Conservation (phyloP, 352 stramenopile species). For the Globisporangium canariense region DNA sequence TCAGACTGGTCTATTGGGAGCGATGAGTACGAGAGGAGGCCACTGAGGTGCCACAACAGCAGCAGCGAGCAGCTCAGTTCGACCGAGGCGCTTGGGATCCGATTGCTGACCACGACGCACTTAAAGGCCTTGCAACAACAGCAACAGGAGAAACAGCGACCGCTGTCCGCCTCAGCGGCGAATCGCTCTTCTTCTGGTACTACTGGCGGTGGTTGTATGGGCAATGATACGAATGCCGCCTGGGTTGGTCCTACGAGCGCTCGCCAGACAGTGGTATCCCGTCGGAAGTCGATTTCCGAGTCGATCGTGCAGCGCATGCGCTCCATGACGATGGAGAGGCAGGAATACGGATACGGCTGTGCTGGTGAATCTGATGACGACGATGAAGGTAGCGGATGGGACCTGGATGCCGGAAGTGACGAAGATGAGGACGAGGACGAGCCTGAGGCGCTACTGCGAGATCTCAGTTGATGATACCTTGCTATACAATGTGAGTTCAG, state of each 20-base stretch:
- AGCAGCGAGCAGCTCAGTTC: background rate
- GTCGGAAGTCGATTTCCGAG: background rate
- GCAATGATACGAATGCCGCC: too few relatives aligned
- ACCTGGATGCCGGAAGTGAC: background rate
- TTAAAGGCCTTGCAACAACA: background rate
- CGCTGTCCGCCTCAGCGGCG: conserved; percentile 1
- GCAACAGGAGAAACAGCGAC: background rate
- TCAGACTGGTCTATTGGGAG: background rate
- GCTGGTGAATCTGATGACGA: background rate
- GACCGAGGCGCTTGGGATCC: background rate
- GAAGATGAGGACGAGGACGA: background rate
- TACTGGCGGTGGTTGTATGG: too few relatives aligned
- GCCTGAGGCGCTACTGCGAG: background rate
- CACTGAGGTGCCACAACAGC: background rate
- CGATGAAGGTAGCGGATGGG: too few relatives aligned
- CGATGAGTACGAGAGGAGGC: conserved; percentile 7
- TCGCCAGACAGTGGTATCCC: background rate
- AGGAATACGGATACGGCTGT: background rate
- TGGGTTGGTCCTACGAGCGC: background rate
- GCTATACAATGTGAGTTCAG: too few relatives aligned
- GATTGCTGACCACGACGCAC: conserved; percentile 1
- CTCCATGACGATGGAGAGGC: conserved; percentile 5
- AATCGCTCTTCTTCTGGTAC: too few relatives aligned
- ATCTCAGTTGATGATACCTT: background rate
- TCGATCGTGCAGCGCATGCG: conserved; percentile 14